Base-by-base conservation (phyloP, 2,329 filamentous ascomycete species). In the Magnaporthales sp. region DNA sequence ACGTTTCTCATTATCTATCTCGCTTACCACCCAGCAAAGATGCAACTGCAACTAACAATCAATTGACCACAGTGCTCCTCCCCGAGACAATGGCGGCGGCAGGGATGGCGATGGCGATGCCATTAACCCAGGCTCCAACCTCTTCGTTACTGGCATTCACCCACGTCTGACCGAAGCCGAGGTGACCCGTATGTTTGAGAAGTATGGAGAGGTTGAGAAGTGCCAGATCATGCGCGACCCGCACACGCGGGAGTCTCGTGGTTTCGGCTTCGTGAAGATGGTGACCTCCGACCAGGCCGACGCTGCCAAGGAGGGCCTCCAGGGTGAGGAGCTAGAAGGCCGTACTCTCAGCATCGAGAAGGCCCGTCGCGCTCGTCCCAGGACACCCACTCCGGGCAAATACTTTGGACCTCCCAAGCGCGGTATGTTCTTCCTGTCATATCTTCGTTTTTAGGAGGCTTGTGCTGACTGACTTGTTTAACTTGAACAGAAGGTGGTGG, bases 181-280 rank as follows among this genome's bases (percentile, higher is more conserved):
- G 76, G 92, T 99, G 69, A 91, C 91, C 66, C 93, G 93, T 77
- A 89, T 99, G 71, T 99, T 99, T 76, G 93, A 97, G 81, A 99
- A 98, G 81, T 98, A 98, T 75, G 95, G 95, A 72, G 93, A 97
- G 77, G 95, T 99, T 65, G 94, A 98, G 82, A 98, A 96, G 81
- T 98, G 94, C 83, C 96, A 97, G 79, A 99, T 99, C 82, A 99
- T 99, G 95, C 89, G 94, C 75, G 95, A 99, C 76, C 95, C 95
- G 69, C 95, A 99, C 80, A 96, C 92, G 75, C 96, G 97, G 81
- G 95, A 99, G 80, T 98, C 94, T 73, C 95, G 95, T 79, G 95
- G 95, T 71, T 99, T 99, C 72, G 95, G 95, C 67, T 99, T 99
- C 82, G 95, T 99, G 77, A 98, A 99, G 84, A 98, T 99, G 94